These are phyloP conservation scores for Paraphysoderma sedebokerense DNA, from an alignment of 371 early-diverging fungal species.

Conservation along the genomic window DNA sequence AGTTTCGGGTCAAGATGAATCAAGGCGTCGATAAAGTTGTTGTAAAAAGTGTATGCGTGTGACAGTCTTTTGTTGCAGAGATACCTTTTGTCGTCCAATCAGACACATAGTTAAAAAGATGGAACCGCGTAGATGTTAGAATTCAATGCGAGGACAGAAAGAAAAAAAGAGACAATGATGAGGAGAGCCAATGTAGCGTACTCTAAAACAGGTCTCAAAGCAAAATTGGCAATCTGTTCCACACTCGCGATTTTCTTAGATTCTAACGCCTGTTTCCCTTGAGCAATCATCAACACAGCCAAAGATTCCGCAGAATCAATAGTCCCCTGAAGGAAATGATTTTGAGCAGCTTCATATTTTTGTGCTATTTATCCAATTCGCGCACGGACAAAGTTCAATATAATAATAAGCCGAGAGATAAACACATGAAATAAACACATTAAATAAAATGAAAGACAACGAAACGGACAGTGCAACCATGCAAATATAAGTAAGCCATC, in stretches of 20 bases:
- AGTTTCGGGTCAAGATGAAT: not conserved
- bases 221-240: not conserved
- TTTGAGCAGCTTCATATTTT: slow-evolving; percentile 44
- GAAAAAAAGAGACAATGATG: not conserved
- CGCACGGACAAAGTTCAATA: not conserved
- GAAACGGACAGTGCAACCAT: no score
- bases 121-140: not conserved
- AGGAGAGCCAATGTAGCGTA: not conserved
- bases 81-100: not conserved
- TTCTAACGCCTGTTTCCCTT: no score
- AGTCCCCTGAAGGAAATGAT: slow-evolving; percentile 55
- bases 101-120: not conserved
- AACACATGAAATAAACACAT: no score
- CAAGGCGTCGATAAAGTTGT: not conserved
- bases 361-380: slow-evolving; percentile 16
- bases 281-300: slow-evolving; percentile 21
- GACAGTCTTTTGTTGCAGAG: not conserved
- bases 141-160: not conserved
- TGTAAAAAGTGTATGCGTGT: not conserved
- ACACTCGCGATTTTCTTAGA: not conserved
- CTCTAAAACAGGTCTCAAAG: not conserved
- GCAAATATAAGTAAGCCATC: not conserved
- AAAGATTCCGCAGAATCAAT: slow-evolving; percentile 53
- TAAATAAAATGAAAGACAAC: no score
- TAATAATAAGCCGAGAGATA: not conserved